Percentiles rank a stretch among this genome's conserved stretches.
These are phyloP conservation scores for Antitrichia curtipendula DNA, from an alignment of 225 moss, liverwort and hornwort species.

Conservation along the genomic window DNA sequence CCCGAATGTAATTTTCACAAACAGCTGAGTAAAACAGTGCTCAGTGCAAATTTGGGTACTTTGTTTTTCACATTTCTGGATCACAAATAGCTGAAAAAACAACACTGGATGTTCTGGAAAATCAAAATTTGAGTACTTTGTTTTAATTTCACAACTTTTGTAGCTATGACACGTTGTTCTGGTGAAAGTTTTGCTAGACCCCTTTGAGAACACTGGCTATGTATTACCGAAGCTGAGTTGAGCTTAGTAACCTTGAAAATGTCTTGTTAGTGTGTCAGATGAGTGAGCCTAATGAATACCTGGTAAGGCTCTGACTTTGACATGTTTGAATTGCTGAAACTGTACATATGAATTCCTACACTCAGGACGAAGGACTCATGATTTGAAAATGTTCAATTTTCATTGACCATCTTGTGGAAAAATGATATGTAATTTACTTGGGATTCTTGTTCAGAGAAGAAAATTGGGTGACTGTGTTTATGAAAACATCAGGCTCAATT, in stretches of 20 bases:
- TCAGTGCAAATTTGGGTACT: not conserved
- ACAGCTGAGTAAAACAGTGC: not conserved
- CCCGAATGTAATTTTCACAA: not conserved
- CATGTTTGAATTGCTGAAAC: not conserved
- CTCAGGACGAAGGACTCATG: not conserved
- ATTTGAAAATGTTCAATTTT: not conserved
- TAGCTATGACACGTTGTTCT: not conserved
- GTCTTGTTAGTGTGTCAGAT: not conserved
- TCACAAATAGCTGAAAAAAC: not conserved
- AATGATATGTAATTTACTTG: not conserved
- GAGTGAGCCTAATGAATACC: not conserved
- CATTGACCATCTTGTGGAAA: not conserved
- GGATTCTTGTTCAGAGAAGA: not conserved
- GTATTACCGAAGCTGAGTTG: not conserved
- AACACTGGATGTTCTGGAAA: no score
- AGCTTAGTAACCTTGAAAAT: not conserved
- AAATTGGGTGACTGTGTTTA: not conserved
- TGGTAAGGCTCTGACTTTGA: not conserved
- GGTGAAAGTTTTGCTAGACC: not conserved
- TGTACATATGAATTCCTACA: not conserved
- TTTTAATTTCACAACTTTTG: not conserved
- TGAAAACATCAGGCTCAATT: not conserved
- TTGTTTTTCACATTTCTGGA: not conserved
- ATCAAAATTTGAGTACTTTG: not conserved
- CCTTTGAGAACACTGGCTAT: not conserved